Conservation (phyloP, 2,329 filamentous ascomycete genomes). For the Alternaria metachromatica region DNA sequence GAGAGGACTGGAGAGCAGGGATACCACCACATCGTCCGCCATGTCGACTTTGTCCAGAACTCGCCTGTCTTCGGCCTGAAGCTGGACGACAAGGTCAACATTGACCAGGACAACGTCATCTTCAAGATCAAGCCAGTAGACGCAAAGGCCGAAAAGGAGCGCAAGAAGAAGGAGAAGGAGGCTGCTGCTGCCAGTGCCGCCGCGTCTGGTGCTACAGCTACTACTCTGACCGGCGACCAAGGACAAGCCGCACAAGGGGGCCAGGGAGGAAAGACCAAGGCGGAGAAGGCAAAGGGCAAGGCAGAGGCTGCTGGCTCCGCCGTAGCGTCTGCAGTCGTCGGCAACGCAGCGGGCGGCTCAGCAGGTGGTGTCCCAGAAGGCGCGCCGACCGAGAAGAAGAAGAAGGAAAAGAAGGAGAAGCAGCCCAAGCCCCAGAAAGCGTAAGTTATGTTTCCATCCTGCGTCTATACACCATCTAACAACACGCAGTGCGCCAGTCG, state of each 20-base stretch:
- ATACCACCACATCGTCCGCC: conserved; percentile 88
- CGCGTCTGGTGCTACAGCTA: conserved; percentile 56
- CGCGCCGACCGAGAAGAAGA: conserved; percentile 58
- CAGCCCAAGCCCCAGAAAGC: conserved; percentile 72
- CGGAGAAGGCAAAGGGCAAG: conserved; percentile 58
- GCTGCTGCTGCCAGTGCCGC: conserved; percentile 61
- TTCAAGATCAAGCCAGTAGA: conserved; percentile 90
- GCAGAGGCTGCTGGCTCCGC: conserved; percentile 62
- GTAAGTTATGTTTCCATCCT: conserved; percentile 23
- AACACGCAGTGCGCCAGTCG: conserved; percentile 57
- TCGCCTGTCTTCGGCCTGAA: conserved; percentile 73
- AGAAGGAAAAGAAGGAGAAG: conserved; percentile 93
- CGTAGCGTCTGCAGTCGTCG: conserved; percentile 54
- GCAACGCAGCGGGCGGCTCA: conserved; percentile 44
- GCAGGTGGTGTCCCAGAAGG: conserved; percentile 48
- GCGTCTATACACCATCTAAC: conserved; percentile 18
- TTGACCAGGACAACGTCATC: conserved; percentile 80
- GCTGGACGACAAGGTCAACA: conserved; percentile 76
- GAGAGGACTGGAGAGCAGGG: conserved; percentile 89
- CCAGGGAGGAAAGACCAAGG: conserved; percentile 55
- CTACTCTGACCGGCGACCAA: conserved; percentile 42
- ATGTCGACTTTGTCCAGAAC: conserved; percentile 95
- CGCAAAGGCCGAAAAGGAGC: conserved; percentile 94
- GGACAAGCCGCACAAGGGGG: conserved; percentile 29
- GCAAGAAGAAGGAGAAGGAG: conserved; percentile 94